Evolutionary conservation across 75 land plant species (phyloP).

Genomic region (Pinus taeda): DNA sequence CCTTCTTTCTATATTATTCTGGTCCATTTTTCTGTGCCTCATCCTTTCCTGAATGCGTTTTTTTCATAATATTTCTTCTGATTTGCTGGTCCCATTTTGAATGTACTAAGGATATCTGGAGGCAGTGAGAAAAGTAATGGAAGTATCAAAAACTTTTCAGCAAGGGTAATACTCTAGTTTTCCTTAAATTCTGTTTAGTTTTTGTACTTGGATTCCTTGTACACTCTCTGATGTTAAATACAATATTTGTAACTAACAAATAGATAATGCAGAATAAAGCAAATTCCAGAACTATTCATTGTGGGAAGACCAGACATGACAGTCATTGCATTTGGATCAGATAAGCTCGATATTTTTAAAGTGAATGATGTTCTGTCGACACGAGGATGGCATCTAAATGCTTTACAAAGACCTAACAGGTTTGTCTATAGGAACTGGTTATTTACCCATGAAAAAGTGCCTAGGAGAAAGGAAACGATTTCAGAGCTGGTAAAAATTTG

Average conservation of each 20-base stretch:
- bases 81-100: background rate
- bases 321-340: constrained; percentile 89
- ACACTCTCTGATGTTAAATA: background rate
- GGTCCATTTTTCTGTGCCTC: background rate
- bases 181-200: background rate
- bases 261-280: constrained; percentile 51
- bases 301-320: constrained; percentile 98
- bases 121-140: constrained; percentile 68
- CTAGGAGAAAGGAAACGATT: background rate
- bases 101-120: constrained; percentile 69
- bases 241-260: constrained; percentile 2
- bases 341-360: constrained; percentile 79
- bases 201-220: constrained; percentile 2
- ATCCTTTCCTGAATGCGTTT: background rate
- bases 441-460: background rate
- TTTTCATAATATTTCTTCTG: background rate
- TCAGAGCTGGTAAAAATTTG: background rate
- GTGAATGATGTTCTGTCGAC: constrained; percentile 85
- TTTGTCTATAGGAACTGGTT: constrained; percentile 7
- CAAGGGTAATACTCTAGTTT: constrained; percentile 54
- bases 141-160: constrained; percentile 71
- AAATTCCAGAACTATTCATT: constrained; percentile 75
- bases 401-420: constrained; percentile 97
- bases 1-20: background rate
- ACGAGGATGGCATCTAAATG: constrained; percentile 98